Conservation (phyloP, 1,284 basidiomycete species). For the Ustilago hordei region DNA sequence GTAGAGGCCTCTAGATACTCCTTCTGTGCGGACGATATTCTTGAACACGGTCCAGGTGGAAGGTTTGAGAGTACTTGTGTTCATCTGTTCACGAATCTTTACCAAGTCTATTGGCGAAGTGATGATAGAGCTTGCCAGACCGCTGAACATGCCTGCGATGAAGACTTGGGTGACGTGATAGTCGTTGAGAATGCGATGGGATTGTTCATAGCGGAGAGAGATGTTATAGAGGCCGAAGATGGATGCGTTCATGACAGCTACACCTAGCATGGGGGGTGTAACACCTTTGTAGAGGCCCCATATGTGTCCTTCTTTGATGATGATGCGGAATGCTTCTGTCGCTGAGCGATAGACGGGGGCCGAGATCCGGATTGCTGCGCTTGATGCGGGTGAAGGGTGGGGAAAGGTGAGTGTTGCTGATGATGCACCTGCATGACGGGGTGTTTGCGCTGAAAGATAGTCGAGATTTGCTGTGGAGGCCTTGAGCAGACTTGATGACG, state of each 20-base stretch:
- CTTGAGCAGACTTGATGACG: neutral
- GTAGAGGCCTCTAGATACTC: conserved; percentile 45
- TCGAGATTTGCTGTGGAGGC: conserved; percentile 6
- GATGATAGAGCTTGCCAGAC: conserved; percentile 56
- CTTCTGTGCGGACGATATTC: conserved; percentile 35
- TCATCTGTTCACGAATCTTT: conserved; percentile 66
- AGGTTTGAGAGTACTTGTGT: neutral
- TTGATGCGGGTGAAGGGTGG: neutral
- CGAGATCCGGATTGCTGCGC: conserved; percentile 5
- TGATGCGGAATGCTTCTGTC: conserved; percentile 58
- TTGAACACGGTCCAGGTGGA: conserved; percentile 37
- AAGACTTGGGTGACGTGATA: conserved; percentile 42
- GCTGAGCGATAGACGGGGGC: conserved; percentile 50
- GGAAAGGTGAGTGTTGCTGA: conserved; percentile 23
- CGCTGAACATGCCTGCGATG: conserved; percentile 55
- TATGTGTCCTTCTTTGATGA: conserved; percentile 56
- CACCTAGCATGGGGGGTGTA: conserved; percentile 61
- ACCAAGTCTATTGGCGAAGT: conserved; percentile 63
- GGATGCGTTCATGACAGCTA: conserved; percentile 67
- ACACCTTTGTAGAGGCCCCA: conserved; percentile 65
- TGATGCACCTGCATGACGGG: neutral
- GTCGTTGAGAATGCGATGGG: neutral
- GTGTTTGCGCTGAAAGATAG: conserved; percentile 4
- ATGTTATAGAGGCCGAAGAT: conserved; percentile 62
- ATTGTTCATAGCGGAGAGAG: conserved; percentile 39